Conservation (phyloP, 495 filamentous ascomycete species). For the Penicillium psychrofluorescens region DNA sequence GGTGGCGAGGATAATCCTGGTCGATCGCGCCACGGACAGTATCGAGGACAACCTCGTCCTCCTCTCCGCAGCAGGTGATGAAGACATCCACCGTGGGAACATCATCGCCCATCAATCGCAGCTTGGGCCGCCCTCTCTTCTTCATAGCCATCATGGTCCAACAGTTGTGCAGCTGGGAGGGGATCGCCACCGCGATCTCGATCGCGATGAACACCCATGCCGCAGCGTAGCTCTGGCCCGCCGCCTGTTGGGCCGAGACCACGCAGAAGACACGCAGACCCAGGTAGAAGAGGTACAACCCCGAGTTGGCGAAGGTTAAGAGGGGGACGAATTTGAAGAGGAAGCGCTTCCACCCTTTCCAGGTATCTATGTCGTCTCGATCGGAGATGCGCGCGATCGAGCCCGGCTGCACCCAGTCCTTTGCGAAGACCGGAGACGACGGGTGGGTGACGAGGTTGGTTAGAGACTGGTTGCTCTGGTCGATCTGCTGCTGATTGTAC, state of each 20-base stretch:
- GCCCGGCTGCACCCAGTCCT: slow-evolving; percentile 28
- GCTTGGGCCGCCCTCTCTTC: slow-evolving; percentile 27
- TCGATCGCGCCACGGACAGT: slow-evolving; percentile 40
- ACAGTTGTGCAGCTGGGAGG: slow-evolving; percentile 33
- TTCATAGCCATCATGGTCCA: slow-evolving; percentile 38
- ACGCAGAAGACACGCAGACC: slow-evolving; percentile 33
- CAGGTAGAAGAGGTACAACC: slow-evolving; percentile 31
- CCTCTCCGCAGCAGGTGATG: slow-evolving; percentile 45
- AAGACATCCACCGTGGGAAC: slow-evolving; percentile 45
- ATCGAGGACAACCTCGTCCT: slow-evolving; percentile 45
- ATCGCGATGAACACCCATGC: slow-evolving; percentile 38
- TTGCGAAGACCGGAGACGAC: slow-evolving; percentile 15
- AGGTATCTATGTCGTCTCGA: slow-evolving; percentile 34
- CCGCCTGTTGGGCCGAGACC: slow-evolving; percentile 25
- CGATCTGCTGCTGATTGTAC: slow-evolving; percentile 1
- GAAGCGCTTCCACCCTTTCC: slow-evolving; percentile 35
- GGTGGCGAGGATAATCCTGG: slow-evolving; percentile 42
- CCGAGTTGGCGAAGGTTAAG: slow-evolving; percentile 28
- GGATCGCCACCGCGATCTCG: slow-evolving; percentile 29
- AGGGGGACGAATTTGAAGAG: slow-evolving; percentile 29
- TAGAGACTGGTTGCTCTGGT: slow-evolving; percentile 19
- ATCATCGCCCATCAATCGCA: slow-evolving; percentile 34
- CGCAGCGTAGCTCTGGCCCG: slow-evolving; percentile 15
- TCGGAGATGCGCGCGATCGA: slow-evolving; percentile 28
- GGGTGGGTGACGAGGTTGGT: slow-evolving; percentile 18